These are phyloP conservation scores for Fusarium mexicanum DNA, from an alignment of 2,329 filamentous ascomycete species.

Conservation along the genomic window DNA sequence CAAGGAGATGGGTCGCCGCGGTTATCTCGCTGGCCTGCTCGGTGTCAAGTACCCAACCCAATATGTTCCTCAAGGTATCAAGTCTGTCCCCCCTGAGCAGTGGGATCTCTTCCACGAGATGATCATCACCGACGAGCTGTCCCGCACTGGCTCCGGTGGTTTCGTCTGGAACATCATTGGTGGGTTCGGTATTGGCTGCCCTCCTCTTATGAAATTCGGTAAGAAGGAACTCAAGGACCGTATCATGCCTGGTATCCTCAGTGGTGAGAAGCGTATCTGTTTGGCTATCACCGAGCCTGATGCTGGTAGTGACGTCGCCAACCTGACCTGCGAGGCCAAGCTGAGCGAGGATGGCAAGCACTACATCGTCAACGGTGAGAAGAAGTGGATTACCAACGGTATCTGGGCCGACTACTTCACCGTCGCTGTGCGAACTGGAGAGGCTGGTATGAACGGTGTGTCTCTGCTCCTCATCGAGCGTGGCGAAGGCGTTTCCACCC, in stretches of 20 bases:
- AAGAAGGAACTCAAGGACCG: slow-evolving; percentile 85
- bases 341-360: slow-evolving; percentile 95
- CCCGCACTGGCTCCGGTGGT: slow-evolving; percentile 86
- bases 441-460: slow-evolving; percentile 90
- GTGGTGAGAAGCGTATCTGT: slow-evolving; percentile 96
- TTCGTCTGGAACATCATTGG: slow-evolving; percentile 97
- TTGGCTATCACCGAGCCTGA: slow-evolving; percentile 97
- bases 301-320: slow-evolving; percentile 94
- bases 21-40: slow-evolving; percentile 91
- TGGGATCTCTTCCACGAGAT: slow-evolving; percentile 99
- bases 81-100: slow-evolving; percentile 83
- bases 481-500: slow-evolving; percentile 86
- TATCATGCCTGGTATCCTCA: slow-evolving; percentile 87
- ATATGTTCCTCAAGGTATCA: slow-evolving; percentile 74
- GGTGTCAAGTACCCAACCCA: slow-evolving; percentile 84
- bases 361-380: slow-evolving; percentile 99
- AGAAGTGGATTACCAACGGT: slow-evolving; percentile 99
- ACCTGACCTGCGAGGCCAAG: slow-evolving; percentile 95
- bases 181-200: slow-evolving; percentile 95
- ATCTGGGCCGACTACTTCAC: slow-evolving; percentile 98
- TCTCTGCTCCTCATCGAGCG: slow-evolving; percentile 93
- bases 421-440: slow-evolving; percentile 90
- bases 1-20: slow-evolving; percentile 92
- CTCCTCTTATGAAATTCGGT: slow-evolving; percentile 91
- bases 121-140: slow-evolving; percentile 93